Percentiles rank a stretch among this genome's conserved stretches.
Conservation (phyloP, 257 asterid genomes). For the Solanum stenotomum region DNA sequence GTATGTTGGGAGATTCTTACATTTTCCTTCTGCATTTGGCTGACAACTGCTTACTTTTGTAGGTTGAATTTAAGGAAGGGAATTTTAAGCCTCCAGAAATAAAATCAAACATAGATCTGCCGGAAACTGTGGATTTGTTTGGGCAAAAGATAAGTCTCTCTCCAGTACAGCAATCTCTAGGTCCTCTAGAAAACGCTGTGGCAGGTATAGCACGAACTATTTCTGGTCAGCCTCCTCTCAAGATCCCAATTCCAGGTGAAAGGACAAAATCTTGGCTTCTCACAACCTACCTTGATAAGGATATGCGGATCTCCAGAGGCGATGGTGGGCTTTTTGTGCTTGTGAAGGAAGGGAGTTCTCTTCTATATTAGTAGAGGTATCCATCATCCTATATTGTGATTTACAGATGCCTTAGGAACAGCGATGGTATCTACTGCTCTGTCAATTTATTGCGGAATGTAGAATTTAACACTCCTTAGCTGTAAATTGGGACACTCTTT, state of each 20-base stretch:
- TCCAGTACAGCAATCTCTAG: constrained; percentile 50
- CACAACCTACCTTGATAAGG: constrained; percentile 76
- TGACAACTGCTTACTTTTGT: constrained; percentile 6
- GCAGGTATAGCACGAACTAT: constrained; percentile 59
- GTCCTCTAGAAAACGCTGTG: constrained; percentile 58
- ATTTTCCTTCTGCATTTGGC: neutral
- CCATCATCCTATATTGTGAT: neutral
- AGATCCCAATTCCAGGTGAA: constrained; percentile 74
- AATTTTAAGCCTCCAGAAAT: constrained; percentile 76
- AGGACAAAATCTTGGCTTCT: constrained; percentile 74
- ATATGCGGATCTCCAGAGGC: constrained; percentile 84
- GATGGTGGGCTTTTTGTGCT: constrained; percentile 97
- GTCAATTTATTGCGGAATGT: neutral
- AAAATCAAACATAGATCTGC: constrained; percentile 77
- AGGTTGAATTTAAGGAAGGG: constrained; percentile 92
- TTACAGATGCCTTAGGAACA: neutral
- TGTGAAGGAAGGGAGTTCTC: constrained; percentile 81
- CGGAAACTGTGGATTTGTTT: constrained; percentile 48
- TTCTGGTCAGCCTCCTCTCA: constrained; percentile 84
- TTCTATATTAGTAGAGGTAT: constrained; percentile 27
- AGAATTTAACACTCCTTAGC: neutral
- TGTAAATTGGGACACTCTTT: neutral
- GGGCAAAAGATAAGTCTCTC: constrained; percentile 76
- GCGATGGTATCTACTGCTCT: neutral
- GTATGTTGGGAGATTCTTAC: neutral